A percentile compares a stretch with the other conserved stretches of the same genome.
phyloP scores from a whole-genome alignment of 208 protist species.

The Leishmania amazonensis region DNA sequence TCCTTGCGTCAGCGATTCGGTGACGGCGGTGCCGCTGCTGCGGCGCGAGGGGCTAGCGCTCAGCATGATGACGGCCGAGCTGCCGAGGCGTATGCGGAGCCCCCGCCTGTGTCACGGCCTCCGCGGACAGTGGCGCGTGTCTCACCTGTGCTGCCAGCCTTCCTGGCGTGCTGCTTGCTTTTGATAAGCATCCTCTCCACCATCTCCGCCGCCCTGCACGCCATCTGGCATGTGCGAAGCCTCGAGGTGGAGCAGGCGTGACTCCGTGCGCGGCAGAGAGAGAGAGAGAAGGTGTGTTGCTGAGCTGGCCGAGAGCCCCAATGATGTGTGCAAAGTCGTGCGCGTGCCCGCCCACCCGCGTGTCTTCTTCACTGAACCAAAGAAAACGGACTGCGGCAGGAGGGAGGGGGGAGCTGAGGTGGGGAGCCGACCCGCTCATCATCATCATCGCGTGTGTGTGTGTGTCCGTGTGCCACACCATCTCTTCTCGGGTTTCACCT shows the following conservation, averaged over 20 bases:
- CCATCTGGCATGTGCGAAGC: constrained; percentile 23
- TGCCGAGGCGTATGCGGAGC: not conserved
- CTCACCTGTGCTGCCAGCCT: constrained; percentile 37
- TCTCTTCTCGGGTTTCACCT: not conserved
- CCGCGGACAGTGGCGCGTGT: constrained; percentile 47
- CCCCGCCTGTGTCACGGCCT: not conserved
- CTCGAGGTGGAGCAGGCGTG: not conserved
- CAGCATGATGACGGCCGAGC: not conserved
- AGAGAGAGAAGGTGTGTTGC: not conserved
- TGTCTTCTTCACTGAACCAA: no score
- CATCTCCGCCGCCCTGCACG: constrained; percentile 25
- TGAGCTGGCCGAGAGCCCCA: not conserved
- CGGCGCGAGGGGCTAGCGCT: not conserved
- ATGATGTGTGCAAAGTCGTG: no score
- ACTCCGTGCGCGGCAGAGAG: not conserved
- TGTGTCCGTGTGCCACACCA: no score
- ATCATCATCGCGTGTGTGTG: no score
- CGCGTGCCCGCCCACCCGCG: no score
- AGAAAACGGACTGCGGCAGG: no score
- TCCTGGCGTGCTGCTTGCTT: constrained; percentile 38
- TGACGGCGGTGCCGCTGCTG: not conserved
- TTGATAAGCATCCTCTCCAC: constrained; percentile 26
- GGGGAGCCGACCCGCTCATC: no score
- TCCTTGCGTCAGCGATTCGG: not conserved
- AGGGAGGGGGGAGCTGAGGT: no score